These are phyloP conservation scores for Trichophaea hybrida DNA, from an alignment of 2,329 filamentous ascomycete genomes.

Conservation along the genomic window DNA sequence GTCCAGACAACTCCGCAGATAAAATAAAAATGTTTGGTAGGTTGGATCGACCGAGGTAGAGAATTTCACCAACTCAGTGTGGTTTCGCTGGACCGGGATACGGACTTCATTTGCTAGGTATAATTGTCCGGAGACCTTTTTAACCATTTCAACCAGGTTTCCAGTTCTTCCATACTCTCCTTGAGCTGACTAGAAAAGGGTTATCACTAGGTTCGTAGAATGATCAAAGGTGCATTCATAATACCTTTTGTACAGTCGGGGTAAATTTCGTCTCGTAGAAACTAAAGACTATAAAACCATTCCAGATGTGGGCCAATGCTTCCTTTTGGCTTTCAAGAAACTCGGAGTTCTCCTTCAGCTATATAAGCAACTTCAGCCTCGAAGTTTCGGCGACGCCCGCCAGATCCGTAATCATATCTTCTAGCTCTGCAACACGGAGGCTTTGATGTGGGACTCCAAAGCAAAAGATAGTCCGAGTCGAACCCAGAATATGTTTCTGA, in stretches of 20 bases:
- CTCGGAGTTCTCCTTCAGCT: not conserved
- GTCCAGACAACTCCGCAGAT: not conserved
- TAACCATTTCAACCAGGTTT: too few relatives aligned
- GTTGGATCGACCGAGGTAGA: not conserved
- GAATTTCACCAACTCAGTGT: slow-evolving; percentile 5
- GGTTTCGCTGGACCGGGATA: slow-evolving; percentile 1
- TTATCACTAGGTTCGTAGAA: too few relatives aligned
- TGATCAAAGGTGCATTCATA: too few relatives aligned
- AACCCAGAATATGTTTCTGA: not conserved
- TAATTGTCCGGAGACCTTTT: too few relatives aligned
- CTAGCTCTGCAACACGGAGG: not conserved
- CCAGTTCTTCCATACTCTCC: too few relatives aligned
- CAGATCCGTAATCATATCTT: not conserved
- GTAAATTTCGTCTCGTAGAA: slow-evolving; percentile 1
- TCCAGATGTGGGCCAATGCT: not conserved
- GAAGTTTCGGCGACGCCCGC: not conserved
- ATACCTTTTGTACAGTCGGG: not conserved
- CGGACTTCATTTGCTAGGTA: not conserved
- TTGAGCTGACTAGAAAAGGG: too few relatives aligned
- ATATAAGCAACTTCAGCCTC: not conserved
- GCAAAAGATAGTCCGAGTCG: not conserved
- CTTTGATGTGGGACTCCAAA: slow-evolving; percentile 3
- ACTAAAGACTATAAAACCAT: slow-evolving; percentile 1
- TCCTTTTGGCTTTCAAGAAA: not conserved
- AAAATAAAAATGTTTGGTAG: not conserved